Conservation (phyloP, 2,329 filamentous ascomycete genomes). For the Onygenales sp. region DNA sequence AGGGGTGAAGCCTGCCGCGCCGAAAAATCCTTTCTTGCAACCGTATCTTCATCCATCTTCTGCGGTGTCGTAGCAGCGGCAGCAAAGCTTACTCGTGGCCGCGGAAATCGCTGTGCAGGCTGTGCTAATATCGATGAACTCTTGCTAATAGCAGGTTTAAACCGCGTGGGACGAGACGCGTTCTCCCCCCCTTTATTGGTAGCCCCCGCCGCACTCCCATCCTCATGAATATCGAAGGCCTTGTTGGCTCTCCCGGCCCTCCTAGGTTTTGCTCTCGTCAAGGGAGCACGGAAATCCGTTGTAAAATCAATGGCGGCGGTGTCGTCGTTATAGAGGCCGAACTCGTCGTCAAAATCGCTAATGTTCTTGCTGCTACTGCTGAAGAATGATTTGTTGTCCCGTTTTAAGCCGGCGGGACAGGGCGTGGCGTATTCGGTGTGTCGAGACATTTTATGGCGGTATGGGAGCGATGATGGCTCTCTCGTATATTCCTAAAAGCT, state of each 20-base stretch:
- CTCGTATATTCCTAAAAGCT: no score
- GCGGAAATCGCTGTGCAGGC: slow-evolving; percentile 30
- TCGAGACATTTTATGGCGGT: slow-evolving; percentile 16
- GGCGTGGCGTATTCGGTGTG: slow-evolving; percentile 23
- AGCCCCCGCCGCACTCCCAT: slow-evolving; percentile 11
- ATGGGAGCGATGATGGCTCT: not conserved
- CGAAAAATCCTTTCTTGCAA: not conserved
- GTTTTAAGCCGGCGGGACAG: slow-evolving; percentile 20
- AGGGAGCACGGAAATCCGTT: slow-evolving; percentile 25
- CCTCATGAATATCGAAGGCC: slow-evolving; percentile 32
- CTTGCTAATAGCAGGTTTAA: slow-evolving; percentile 1
- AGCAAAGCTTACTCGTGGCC: slow-evolving; percentile 22
- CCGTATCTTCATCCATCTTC: not conserved
- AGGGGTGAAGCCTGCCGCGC: not conserved
- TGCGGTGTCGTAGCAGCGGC: slow-evolving; percentile 7
- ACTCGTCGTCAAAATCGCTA: slow-evolving; percentile 17
- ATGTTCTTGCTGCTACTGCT: slow-evolving; percentile 14
- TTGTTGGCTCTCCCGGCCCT: slow-evolving; percentile 18
- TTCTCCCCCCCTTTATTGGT: slow-evolving; percentile 10
- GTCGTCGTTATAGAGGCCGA: slow-evolving; percentile 19
- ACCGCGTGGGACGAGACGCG: slow-evolving; percentile 1
- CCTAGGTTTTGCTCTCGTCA: slow-evolving; percentile 21
- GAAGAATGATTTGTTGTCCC: slow-evolving; percentile 10
- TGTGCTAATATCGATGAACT: slow-evolving; percentile 30
- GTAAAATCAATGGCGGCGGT: slow-evolving; percentile 33